Evolutionary conservation across 768 basidiomycete species (phyloP), one percentile per base, ranked within the genome.

Genomic region (Kwoniella shandongensis): DNA sequence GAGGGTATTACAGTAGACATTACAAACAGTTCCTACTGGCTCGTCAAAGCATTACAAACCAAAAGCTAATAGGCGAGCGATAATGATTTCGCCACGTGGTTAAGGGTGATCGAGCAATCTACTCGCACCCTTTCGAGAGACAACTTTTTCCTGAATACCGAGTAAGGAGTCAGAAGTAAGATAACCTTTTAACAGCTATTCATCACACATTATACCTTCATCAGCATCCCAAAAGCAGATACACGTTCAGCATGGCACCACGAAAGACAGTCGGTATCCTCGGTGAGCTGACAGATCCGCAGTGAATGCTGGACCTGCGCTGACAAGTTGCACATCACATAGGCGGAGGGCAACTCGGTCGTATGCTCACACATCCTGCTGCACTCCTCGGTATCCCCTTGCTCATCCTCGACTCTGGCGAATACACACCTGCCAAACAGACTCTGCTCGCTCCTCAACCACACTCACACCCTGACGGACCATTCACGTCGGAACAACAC

Each of bases 311-410:
- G 13, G 3, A 20, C 25, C 36, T 15, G 23, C 23, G 29, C 6
- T 11, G 36, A 17, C 22, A 27, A n/a, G n/a, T 26, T 29, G 22
- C 32, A 23, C 45, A 7, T 13, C 50, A 56, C n/a, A 25, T 53
- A 93, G 94, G 94, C 61, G 96, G 96, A 35, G 93, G 94, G 61
- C 94, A 98, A 78, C 84, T 99, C 23, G 94, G 94, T 23, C 90
- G 94, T 22, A 99, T 99, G 96, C 83, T 99, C 13, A 89, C 87
- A 3, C 86, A 86, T 29, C 86, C 93, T 0, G 93, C 94, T 2
- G 86, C 92, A 2, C 81, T 91, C 29, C 82, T 98, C 47, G 89
- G 91, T 69, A 81, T 96, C 66, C 83, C 87, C 38, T 79, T 93
- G 17, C 77, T 91, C 29, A 84, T 96, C 62, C 86, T 99, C 32